A percentile compares a stretch with the other conserved stretches of the same genome.
These are phyloP conservation scores for Trichoderma simmonsii DNA, from an alignment of 2,329 filamentous ascomycete species.

Conservation along the genomic window DNA sequence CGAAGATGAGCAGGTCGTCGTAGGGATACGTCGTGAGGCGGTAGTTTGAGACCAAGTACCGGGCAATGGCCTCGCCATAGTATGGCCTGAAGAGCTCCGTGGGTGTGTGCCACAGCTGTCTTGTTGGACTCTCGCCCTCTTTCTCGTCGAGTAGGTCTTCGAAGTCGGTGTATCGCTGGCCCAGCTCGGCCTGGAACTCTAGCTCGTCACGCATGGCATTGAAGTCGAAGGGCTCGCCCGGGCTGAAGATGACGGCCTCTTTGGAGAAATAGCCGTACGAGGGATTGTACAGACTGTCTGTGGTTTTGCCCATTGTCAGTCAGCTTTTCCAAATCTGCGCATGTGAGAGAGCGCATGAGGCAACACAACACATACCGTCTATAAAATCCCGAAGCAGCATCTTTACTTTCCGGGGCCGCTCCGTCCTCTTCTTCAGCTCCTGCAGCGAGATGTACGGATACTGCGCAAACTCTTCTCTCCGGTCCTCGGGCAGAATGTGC, in stretches of 20 bases:
- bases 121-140: conserved; percentile 62
- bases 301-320: background rate
- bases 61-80: conserved; percentile 95
- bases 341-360: conserved; percentile 25
- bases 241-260: conserved; percentile 92
- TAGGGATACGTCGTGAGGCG: conserved; percentile 91
- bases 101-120: conserved; percentile 97
- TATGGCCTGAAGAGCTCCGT: conserved; percentile 95
- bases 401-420: conserved; percentile 84
- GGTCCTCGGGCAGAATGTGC: conserved; percentile 71
- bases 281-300: conserved; percentile 92
- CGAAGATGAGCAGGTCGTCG: conserved; percentile 95
- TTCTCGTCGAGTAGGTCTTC: conserved; percentile 80
- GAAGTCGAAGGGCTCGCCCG: conserved; percentile 90
- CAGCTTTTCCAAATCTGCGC: background rate
- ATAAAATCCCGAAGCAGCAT: conserved; percentile 98
- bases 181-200: conserved; percentile 74
- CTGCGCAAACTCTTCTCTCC: conserved; percentile 72
- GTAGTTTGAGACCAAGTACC: conserved; percentile 94
- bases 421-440: conserved; percentile 66
- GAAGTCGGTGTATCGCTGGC: conserved; percentile 80
- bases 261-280: conserved; percentile 96
- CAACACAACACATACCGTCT: conserved; percentile 60
- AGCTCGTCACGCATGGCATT: conserved; percentile 75
- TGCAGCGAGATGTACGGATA: conserved; percentile 85